A percentile compares a stretch with the other conserved stretches of the same genome.
Evolutionary conservation across 345 rosid genomes (phyloP).

Genomic region (Sisymbrium altissimum): DNA sequence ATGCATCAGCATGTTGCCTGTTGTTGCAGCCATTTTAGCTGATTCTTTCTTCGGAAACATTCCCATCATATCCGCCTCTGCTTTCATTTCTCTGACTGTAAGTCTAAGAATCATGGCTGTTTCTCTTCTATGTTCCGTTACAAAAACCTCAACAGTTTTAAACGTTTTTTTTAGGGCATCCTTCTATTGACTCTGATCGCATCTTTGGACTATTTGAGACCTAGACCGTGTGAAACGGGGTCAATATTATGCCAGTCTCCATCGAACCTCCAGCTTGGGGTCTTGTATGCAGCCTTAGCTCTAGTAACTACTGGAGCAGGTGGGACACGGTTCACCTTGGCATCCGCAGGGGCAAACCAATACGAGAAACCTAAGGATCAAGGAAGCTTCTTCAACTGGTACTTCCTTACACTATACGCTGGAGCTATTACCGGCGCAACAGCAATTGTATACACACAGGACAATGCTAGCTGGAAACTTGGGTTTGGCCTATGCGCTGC

Average conservation of each 20-base stretch:
- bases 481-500: constrained; percentile 45
- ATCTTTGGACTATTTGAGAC: constrained; percentile 33
- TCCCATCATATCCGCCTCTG: constrained; percentile 28
- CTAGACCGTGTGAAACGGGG: constrained; percentile 31
- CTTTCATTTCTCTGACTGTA: constrained; percentile 38
- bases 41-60: constrained; percentile 45
- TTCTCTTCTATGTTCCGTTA: not conserved
- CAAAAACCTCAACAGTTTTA: not conserved
- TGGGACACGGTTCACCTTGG: constrained; percentile 39
- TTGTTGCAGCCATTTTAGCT: constrained; percentile 43
- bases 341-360: constrained; percentile 50
- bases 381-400: constrained; percentile 53
- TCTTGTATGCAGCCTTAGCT: constrained; percentile 42
- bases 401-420: constrained; percentile 30
- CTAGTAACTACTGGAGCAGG: constrained; percentile 30
- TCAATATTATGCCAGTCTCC: constrained; percentile 34
- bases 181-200: constrained; percentile 39
- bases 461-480: constrained; percentile 46
- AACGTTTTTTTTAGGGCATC: constrained; percentile 35
- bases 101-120: not conserved
- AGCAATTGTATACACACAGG: constrained; percentile 40
- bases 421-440: constrained; percentile 27
- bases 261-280: constrained; percentile 33
- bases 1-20: constrained; percentile 31
- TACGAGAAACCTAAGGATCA: constrained; percentile 36